Evolutionary conservation across 805 yeast species (phyloP), one percentile per base, ranked within the genome.

Genomic region (Kluyveromyces aestuarii): DNA sequence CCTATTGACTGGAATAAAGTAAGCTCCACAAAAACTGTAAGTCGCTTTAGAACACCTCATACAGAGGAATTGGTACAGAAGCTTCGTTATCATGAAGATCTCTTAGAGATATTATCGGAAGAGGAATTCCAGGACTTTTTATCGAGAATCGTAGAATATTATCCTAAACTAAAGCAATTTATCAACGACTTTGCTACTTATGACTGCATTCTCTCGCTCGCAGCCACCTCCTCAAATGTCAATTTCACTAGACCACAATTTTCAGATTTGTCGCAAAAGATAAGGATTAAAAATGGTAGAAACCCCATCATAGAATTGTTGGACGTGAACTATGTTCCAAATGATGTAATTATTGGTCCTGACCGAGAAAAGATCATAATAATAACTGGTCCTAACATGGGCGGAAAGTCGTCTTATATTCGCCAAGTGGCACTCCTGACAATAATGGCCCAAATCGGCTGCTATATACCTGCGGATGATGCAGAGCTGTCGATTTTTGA

Each of bases 371-470:
- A 87, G 35, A 75, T 78, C 0, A 69, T 81, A 48, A 72, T 89
- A 14, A 77, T 89, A 19, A 86, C 95, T 0, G 96, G 95, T 0
- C 93, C 95, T 0, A 86, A 86, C 55, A 84, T 86, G 89, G 95
- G 95, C 9, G 95, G 95, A 4, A 87, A 87, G 61, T 82, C 89
- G 7, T 80, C 88, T 1, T 81, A 80, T 57, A 87, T 84, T 14
- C 74, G 86, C 46, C 88, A 84, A 52, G 73, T 84, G 10, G 95
- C 93, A 0, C 63, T 87, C 13, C 68, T 79, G 10, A 80, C 78
- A 10, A 76, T 87, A 8, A 76, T 87, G 83, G 79, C 84, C 1
- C 96, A 87, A 61, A 72, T 85, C 4, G 96, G 96, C 0, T 76
- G 85, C 54, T 85, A 70, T 60, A 75, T 87, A 2, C 93, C 95